phyloP scores from a whole-genome alignment of 371 early-diverging fungal species.

The Mucor piriformis region DNA sequence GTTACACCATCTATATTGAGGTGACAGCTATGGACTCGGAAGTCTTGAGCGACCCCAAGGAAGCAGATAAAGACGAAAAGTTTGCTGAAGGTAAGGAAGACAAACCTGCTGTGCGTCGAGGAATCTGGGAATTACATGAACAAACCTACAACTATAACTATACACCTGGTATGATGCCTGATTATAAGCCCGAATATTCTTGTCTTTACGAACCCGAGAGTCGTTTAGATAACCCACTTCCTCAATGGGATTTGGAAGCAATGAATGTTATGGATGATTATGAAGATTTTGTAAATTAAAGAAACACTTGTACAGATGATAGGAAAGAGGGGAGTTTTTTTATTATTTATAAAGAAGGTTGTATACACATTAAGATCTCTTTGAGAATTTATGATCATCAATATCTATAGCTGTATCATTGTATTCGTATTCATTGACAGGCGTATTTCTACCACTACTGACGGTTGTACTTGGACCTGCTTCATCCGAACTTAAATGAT shows the following conservation, averaged over 20 bases:
- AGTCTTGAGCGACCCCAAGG: conserved; percentile 26
- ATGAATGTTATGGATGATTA: conserved; percentile 34
- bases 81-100: conserved; percentile 22
- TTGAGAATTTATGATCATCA: background rate
- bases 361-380: background rate
- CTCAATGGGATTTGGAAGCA: conserved; percentile 15
- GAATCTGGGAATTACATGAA: conserved; percentile 90
- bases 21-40: conserved; percentile 53
- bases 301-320: too few relatives aligned
- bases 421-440: background rate
- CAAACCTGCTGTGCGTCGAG: conserved; percentile 58
- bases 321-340: background rate
- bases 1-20: conserved; percentile 82
- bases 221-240: conserved; percentile 21
- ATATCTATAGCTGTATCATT: background rate
- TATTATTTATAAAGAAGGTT: background rate
- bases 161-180: conserved; percentile 56
- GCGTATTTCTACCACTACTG: conserved; percentile 12
- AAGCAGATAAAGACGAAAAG: conserved; percentile 12
- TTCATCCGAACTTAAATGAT: conserved; percentile 8
- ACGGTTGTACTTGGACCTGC: conserved; percentile 7
- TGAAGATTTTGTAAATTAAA: conserved; percentile 36
- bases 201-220: conserved; percentile 72
- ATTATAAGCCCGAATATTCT: conserved; percentile 69
- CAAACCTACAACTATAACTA: conserved; percentile 89